Percentiles rank a stretch among this genome's conserved stretches.
Conservation (phyloP, 2,329 filamentous ascomycete species). For the Fusarium equiseti region DNA sequence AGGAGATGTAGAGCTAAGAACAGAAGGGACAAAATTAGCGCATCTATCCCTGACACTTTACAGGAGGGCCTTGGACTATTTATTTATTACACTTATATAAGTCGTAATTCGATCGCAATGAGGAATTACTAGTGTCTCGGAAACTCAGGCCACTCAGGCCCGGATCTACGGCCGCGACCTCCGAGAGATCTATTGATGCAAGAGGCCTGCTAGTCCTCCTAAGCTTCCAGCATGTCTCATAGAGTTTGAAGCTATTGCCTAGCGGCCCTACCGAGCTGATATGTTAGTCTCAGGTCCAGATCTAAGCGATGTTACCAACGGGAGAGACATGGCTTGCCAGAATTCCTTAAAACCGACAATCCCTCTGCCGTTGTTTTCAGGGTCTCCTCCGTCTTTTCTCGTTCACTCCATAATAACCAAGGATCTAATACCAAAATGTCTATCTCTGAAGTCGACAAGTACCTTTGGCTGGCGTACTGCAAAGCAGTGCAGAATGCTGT, state of each 20-base stretch:
- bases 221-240: not conserved
- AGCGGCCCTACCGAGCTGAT: constrained; percentile 2
- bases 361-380: not conserved
- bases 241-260: constrained; percentile 20
- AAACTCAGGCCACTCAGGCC: not conserved
- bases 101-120: not conserved
- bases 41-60: rapidly evolving
- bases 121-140: not conserved
- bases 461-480: constrained; percentile 38
- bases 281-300: constrained; percentile 15
- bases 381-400: not conserved
- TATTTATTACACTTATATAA: not conserved
- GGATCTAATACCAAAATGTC: constrained; percentile 10
- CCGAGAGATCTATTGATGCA: constrained; percentile 5
- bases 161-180: not conserved
- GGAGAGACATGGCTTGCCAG: constrained; percentile 13
- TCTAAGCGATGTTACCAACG: not conserved
- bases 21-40: not conserved
- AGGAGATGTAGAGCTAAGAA: not conserved
- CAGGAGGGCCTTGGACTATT: not conserved
- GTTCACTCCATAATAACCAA: too few species aligned
- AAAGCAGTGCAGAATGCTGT: constrained; percentile 36
- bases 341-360: constrained; percentile 2
- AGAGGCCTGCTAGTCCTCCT: not conserved
- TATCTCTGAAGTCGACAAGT: constrained; percentile 23